Conservation (phyloP, 75 land plant genomes). For the Cryptomeria japonica region DNA sequence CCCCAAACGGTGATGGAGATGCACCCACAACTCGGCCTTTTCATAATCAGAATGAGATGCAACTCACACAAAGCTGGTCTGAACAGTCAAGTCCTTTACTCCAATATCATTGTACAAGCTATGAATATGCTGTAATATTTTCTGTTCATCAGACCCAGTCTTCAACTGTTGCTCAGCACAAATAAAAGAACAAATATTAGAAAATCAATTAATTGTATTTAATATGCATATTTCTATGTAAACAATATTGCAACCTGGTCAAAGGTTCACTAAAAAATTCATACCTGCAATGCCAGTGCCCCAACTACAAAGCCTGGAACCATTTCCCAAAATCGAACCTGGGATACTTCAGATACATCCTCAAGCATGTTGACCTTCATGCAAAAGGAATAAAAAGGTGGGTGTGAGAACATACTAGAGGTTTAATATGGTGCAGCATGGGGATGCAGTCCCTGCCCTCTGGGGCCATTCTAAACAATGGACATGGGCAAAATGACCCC, state of each 20-base stretch:
- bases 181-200: neutral
- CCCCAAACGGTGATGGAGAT: neutral
- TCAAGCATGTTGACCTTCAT: slow-evolving; percentile 62
- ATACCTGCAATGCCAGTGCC: slow-evolving; percentile 73
- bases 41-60: neutral
- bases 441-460: too few species aligned
- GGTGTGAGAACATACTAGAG: neutral
- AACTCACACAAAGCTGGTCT: slow-evolving; percentile 27
- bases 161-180: slow-evolving; percentile 47
- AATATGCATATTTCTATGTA: neutral
- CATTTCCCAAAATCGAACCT: slow-evolving; percentile 91
- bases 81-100: slow-evolving; percentile 81
- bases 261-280: neutral
- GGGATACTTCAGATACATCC: slow-evolving; percentile 68
- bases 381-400: neutral
- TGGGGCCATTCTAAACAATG: too few species aligned
- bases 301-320: slow-evolving; percentile 94
- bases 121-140: slow-evolving; percentile 64
- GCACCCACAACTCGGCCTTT: neutral
- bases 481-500: too few species aligned
- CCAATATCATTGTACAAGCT: slow-evolving; percentile 87
- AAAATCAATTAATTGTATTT: neutral
- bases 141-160: slow-evolving; percentile 56
- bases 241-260: neutral
- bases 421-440: neutral